Evolutionary conservation across 1,139 yeast genomes (phyloP).

Genomic region (Blastobotrys proliferans): DNA sequence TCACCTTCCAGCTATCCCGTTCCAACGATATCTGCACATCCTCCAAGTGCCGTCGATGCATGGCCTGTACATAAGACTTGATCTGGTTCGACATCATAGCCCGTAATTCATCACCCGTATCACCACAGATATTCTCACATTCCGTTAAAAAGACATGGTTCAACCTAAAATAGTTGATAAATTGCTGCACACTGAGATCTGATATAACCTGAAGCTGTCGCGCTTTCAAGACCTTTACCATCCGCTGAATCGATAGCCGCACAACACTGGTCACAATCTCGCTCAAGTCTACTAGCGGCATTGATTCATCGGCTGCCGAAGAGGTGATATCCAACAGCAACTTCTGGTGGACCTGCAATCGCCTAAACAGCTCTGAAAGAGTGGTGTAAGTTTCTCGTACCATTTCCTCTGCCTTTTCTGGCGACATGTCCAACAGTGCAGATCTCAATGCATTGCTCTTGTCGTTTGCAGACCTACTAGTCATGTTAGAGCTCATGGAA

Average conservation of each 20-base stretch:
- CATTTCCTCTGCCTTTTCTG: constrained; percentile 73
- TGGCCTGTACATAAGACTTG: constrained; percentile 53
- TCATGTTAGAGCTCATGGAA: constrained; percentile 27
- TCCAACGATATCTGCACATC: constrained; percentile 51
- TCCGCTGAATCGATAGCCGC: constrained; percentile 67
- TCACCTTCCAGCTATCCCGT: constrained; percentile 77
- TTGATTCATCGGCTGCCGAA: constrained; percentile 31
- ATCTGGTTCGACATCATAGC: constrained; percentile 68
- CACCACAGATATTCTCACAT: constrained; percentile 82
- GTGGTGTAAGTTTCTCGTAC: constrained; percentile 56
- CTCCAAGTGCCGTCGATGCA: constrained; percentile 51
- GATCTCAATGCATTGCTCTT: constrained; percentile 44
- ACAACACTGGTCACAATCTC: constrained; percentile 60
- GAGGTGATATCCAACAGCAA: constrained; percentile 69
- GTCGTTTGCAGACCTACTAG: constrained; percentile 27
- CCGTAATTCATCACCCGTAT: constrained; percentile 56
- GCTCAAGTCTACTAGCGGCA: constrained; percentile 29
- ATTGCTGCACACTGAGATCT: constrained; percentile 46
- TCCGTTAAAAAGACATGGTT: constrained; percentile 70
- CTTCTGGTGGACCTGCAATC: constrained; percentile 77
- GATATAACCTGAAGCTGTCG: constrained; percentile 65
- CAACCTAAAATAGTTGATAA: constrained; percentile 62
- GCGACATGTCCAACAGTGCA: constrained; percentile 58
- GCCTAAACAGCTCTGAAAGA: constrained; percentile 66
- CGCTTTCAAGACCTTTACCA: constrained; percentile 74